Base-by-base conservation (phyloP, 1,284 basidiomycete genomes). In the Leccinum angustisporum region DNA sequence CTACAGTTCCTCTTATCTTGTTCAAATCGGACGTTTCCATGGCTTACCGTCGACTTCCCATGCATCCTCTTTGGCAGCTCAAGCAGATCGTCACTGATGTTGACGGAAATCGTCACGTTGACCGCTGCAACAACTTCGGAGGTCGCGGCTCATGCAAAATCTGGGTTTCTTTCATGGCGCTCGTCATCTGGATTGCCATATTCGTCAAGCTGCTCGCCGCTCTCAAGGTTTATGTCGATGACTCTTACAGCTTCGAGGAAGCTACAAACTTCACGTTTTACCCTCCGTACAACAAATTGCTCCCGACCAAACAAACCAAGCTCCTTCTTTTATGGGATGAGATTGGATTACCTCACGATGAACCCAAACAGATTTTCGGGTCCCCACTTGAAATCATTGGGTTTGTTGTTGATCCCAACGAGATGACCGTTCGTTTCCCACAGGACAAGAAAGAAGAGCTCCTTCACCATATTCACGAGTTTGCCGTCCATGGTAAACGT, bases 21-120 rank as follows among this genome's bases (percentile, higher is more conserved):
- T 68, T 67, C 64, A 81, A 81, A 46, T 75, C 72, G 0, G 80
- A 83, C 52, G 72, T 82, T 0, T 56, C 72, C 0, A 66, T 75
- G 13, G 80, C 81, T 0, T 83, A 78, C 53, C 66, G 71, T 0
- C 65, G 67, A 0, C 62, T 79, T 1, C 80, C 79, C 0, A 70
- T 80, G 64, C 76, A 79, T 51, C 74, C 73, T 0, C 56, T 72
- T 0, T 83, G 79, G 80, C 81, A 83, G 56, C 58, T 82, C 4
- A 76, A 77, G 48, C 80, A 83, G 46, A 62, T 79, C 0, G 68
- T 76, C 1, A 72, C 66, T 0, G 31, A 33, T 10, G 4, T 33
- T 9, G 64, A 81, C 9, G 65, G 72, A 0, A 0, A 59, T 0
- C 61, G 56, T 0, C 63, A 70, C 25, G 64, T 81, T 3, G 77